These are phyloP conservation scores for Santalum album DNA, from an alignment of 164 flowering plant genomes.

Conservation along the genomic window DNA sequence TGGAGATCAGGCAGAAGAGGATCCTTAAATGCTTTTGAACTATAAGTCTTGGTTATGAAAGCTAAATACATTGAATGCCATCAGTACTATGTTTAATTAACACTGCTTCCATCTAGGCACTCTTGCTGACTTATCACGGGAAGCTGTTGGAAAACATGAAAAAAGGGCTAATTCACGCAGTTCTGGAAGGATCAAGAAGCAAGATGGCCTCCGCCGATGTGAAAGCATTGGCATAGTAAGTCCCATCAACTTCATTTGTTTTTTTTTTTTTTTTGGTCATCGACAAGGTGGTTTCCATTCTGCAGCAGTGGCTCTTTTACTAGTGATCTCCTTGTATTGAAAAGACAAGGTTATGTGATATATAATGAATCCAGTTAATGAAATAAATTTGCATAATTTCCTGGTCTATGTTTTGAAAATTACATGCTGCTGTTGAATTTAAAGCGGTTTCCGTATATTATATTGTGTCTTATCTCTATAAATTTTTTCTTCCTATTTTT, in stretches of 20 bases:
- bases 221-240: constrained; percentile 20
- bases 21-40: no score
- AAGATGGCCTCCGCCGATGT: constrained; percentile 12
- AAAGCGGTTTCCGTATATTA: no score
- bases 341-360: neutral
- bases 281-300: neutral
- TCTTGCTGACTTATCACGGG: constrained; percentile 29
- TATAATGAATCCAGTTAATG: neutral
- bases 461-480: neutral
- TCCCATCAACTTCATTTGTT: neutral
- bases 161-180: constrained; percentile 17
- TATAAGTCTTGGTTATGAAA: no score
- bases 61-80: neutral
- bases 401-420: no score
- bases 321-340: no score
- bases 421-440: no score
- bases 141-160: constrained; percentile 28
- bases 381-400: no score
- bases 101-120: constrained; percentile 34
- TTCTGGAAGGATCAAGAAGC: constrained; percentile 19
- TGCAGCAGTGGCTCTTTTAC: no score
- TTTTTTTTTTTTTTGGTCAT: neutral
- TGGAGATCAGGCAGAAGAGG: no score
- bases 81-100: neutral
- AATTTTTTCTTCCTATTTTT: neutral